Percentiles rank a stretch among this genome's conserved stretches.
phyloP scores from a whole-genome alignment of 192 early-diverging fungal species.

The Coemansia interrupta region DNA sequence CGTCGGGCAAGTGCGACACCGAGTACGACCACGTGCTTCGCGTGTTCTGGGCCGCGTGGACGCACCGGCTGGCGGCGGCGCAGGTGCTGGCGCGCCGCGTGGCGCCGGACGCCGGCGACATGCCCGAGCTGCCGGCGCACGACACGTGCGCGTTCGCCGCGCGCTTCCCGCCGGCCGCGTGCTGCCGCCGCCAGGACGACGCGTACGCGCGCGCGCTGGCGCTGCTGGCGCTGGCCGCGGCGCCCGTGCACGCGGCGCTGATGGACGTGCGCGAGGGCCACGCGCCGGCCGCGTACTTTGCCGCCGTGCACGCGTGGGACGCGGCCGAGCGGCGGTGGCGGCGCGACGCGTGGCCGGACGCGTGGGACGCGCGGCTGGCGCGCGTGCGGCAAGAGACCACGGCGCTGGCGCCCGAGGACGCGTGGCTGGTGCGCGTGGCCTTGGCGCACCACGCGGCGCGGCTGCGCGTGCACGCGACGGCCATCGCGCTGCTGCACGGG shows the following conservation, averaged over 20 bases:
- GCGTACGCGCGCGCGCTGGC: conserved; percentile 21
- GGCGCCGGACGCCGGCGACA: not conserved
- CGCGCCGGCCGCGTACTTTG: conserved; percentile 11
- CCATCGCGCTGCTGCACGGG: conserved; percentile 22
- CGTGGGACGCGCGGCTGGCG: conserved; percentile 25
- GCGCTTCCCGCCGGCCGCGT: conserved; percentile 11
- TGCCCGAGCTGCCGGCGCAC: conserved; percentile 33
- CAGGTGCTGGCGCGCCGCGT: conserved; percentile 18
- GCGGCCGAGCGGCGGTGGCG: conserved; percentile 9
- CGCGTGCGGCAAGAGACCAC: conserved; percentile 2
- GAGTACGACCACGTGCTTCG: conserved; percentile 40
- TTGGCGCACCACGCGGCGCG: conserved; percentile 23
- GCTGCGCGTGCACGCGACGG: conserved; percentile 23
- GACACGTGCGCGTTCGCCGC: conserved; percentile 35
- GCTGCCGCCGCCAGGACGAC: conserved; percentile 2
- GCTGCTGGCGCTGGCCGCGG: conserved; percentile 19
- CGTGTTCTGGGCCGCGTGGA: conserved; percentile 40
- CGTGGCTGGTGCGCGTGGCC: conserved; percentile 20
- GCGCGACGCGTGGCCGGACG: conserved; percentile 20
- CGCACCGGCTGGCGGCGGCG: conserved; percentile 18
- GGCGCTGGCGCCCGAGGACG: conserved; percentile 11
- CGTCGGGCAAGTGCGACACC: conserved; percentile 22
- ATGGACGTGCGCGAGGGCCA: conserved; percentile 15
- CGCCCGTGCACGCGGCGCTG: conserved; percentile 22
- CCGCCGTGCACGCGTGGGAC: conserved; percentile 21